Base-by-base conservation (phyloP, 768 basidiomycete genomes). In the Suillus paluster region DNA sequence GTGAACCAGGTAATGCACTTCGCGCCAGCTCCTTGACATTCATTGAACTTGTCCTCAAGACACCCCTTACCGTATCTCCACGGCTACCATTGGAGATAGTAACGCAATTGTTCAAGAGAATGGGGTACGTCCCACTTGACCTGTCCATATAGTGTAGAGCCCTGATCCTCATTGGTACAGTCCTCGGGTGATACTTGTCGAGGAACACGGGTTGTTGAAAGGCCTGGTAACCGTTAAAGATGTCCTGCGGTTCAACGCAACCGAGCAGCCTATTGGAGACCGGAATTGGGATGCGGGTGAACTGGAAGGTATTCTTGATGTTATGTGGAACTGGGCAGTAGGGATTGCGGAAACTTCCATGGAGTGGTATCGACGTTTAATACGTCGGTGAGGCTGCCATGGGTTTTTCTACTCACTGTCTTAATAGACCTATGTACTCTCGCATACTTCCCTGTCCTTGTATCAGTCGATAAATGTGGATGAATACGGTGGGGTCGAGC, bases 221-320 rank as follows among this genome's bases (percentile, higher is more conserved):
- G 97, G 97, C 1, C 79, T 99, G 33, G 88, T 98, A 39, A 98
- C 96, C 0, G 93, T 99, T 52, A 99, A 99, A 73, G 97, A 99
- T 69, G 94, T 98, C 4, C 78, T 99, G 17, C 89, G 89, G 57
- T 94, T 96, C 70, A 97, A 92, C 61, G 81, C 85, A 17, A 84
- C 83, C 33, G 83, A 86, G 68, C 82, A 82, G 61, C 80, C 82
- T 17, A 81, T 81, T 39, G 79, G 78, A 50, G 78, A 82, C 52
- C 81, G 80, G 14, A 84, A 84, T 12, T 86, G 85, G 86, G 84
- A 86, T 66, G 83, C 81, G 44, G 88, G 87, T 5, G 87, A 87
- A n/a, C 74, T 89, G 14, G 86, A 89, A 68, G 86, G 84, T 15
- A 70, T 87, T 52, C 72, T 89, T 56, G 87, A 88, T 71, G 85